A percentile compares a stretch with the other conserved stretches of the same genome.
Conservation (phyloP, 1,284 basidiomycete genomes). For the Vanrija humicola region DNA sequence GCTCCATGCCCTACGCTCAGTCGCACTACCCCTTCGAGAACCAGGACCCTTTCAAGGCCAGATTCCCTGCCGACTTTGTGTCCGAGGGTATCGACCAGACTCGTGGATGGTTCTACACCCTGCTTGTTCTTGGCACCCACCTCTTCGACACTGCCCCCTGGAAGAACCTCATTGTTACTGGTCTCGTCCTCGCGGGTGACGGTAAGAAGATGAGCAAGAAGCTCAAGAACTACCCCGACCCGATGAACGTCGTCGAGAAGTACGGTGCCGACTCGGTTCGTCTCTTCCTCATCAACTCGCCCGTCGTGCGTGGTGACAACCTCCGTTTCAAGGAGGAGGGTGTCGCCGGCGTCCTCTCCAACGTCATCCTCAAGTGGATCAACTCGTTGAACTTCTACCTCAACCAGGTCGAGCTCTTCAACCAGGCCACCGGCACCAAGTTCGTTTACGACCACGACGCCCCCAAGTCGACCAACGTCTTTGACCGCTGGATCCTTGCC, state of each 20-base stretch:
- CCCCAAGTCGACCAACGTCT: constrained; percentile 83
- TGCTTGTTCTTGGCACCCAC: constrained; percentile 92
- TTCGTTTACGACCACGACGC: constrained; percentile 88
- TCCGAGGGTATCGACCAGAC: constrained; percentile 96
- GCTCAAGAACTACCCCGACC: constrained; percentile 97
- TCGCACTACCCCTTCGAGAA: constrained; percentile 98
- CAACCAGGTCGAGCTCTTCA: constrained; percentile 83
- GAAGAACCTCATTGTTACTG: constrained; percentile 97
- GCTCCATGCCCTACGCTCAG: constrained; percentile 99
- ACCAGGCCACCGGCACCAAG: constrained; percentile 72
- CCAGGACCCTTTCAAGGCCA: constrained; percentile 63
- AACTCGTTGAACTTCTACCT: constrained; percentile 99
- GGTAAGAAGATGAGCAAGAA: constrained; percentile 99
- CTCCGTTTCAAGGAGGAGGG: constrained; percentile 97
- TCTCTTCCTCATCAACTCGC: constrained; percentile 98
- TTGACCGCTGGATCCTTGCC: constrained; percentile 98
- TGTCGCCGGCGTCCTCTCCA: constrained; percentile 91
- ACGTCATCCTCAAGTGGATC: constrained; percentile 96
- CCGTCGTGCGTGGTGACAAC: constrained; percentile 96
- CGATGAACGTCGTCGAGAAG: constrained; percentile 80
- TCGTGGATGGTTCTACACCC: constrained; percentile 98
- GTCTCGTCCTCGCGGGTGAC: constrained; percentile 93
- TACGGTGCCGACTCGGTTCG: constrained; percentile 96
- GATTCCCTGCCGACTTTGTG: constrained; percentile 96
- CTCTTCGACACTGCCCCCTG: constrained; percentile 91